Base-by-base conservation (phyloP, 164 flowering plant species). In the Chloranthus sessilifolius region DNA sequence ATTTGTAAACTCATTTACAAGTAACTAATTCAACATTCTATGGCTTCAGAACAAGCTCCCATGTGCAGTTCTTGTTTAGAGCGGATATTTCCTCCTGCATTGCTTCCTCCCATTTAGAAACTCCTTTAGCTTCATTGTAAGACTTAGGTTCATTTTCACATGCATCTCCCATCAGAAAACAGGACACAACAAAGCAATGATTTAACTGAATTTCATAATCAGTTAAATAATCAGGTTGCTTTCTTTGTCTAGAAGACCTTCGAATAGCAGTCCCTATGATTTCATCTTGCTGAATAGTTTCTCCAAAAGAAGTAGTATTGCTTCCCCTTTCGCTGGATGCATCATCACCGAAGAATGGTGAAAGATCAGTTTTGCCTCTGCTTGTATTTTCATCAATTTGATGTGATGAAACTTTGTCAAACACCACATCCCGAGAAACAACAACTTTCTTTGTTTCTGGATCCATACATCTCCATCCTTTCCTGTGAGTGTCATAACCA, bases 391-490 rank as follows among this genome's bases (percentile, higher is more conserved):
- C n/a, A n/a, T n/a, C n/a, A n/a, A n/a, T 17, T 37, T 44, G 23
- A 15, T 19, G 15, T n/a, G 53, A 37, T 28, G 47, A 57, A 1
- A 39, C 23, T 50, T 63, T 41, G 44, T 52, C 58, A 53, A 63
- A 58, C 28, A n/a, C n/a, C n/a, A 64, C 59, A 59, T 64, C 63
- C 1, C 53, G 12, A 1, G 67, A 57, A 24, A 29, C 27, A 21
- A 31, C 23, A 31, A 44, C 7, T 42, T 47, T 51, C 41, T 57
- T 44, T 44, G 62, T 52, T 25, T 44, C 20, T 11, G 49, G 57
- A 25, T 58, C 67, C 53, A 57, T 51, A 25, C 58, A 58, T 25
- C 58, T 57, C 67, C 58, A 57, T 11, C 62, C 55, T 34, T 58
- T 58, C 44, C 29, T 49, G 0, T n/a, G 14, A 14, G 29, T 5